Base-by-base conservation (phyloP, 805 yeast genomes). In the Cyberlindnera euphorbiae region DNA sequence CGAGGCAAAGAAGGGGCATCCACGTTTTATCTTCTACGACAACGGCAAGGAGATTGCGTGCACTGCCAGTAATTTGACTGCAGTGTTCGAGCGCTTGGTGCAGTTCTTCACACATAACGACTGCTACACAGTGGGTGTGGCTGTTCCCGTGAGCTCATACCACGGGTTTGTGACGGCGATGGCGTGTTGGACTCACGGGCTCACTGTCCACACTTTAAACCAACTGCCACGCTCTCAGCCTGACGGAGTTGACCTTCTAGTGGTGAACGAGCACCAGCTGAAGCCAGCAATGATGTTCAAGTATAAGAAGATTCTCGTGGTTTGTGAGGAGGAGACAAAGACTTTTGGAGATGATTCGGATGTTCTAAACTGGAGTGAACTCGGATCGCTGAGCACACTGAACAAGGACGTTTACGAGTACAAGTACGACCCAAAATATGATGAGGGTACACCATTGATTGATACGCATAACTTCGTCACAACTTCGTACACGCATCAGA, bases 401-500 rank as follows among this genome's bases (percentile, higher is more conserved):
- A 33, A 32, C 16, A 45, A 45, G 11, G 40, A 38, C 3, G 46
- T 34, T 4, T 38, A 31, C 10, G 44, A 41, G 2, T 63, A 55
- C 46, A 50, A 51, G 13, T 64, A 64, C 33, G 37, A 38, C 32
- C 49, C 58, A 28, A 52, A 55, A 14, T 41, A 42, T 30, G 59
- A 63, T 49, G 45, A 52, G 32, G 45, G 50, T 19, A 38, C 38
- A 1, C 54, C 66, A 4, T 58, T 62, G 28, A 66, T 67, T 17
- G 50, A 56, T 22, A 67, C 68, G 9, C 29, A 58, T 11, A 42
- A 59, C 17, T 46, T 51, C 12, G 46, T 47, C 9, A 49, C 60
- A 2, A 56, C 60, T 2, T 46, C 59, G 10, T 76, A 69, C 47
- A 67, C 75, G 5, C 80, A 76, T 38, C 60, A 69, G 39, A 73